These are phyloP conservation scores for Asterionellopsis glacialis DNA, from an alignment of 108 stramenopile genomes.

Conservation along the genomic window DNA sequence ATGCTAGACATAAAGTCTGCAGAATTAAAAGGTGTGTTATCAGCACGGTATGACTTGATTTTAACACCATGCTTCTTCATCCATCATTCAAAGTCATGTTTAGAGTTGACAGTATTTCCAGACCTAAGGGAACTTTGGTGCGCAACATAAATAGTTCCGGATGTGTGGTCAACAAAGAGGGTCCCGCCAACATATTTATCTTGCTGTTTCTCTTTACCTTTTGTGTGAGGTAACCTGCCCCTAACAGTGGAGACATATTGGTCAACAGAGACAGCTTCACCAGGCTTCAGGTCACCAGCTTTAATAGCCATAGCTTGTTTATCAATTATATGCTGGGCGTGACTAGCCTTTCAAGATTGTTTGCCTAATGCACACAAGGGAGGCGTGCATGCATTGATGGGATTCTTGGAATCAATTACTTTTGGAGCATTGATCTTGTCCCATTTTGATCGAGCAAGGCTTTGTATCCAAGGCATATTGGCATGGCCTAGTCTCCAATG, in stretches of 20 bases:
- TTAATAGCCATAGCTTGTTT: too few relatives aligned
- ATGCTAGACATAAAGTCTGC: conserved; percentile 7
- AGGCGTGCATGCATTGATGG: too few relatives aligned
- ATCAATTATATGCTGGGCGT: too few relatives aligned
- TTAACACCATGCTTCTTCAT: conserved; percentile 16
- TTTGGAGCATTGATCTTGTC: too few relatives aligned
- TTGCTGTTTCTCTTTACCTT: conserved; percentile 10
- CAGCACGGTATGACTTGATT: conserved; percentile 20
- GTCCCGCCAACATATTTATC: conserved; percentile 19
- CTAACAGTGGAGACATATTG: conserved; percentile 19
- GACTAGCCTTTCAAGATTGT: too few relatives aligned
- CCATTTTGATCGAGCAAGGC: too few relatives aligned
- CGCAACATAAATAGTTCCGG: conserved; percentile 10
- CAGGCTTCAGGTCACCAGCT: conserved; percentile 2
- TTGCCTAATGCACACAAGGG: too few relatives aligned
- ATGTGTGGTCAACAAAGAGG: conserved; percentile 11
- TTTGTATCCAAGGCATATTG: too few relatives aligned
- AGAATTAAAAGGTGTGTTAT: conserved; percentile 30
- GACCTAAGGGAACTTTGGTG: conserved; percentile 18
- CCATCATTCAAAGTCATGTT: conserved; percentile 13
- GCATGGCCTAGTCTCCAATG: too few relatives aligned
- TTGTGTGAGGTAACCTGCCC: conserved; percentile 14
- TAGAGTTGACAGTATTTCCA: conserved; percentile 18
- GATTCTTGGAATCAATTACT: too few relatives aligned
- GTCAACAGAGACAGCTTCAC: conserved; percentile 4